Evolutionary conservation across 2,329 filamentous ascomycete species (phyloP).

Genomic region (Colletotrichum echinochloae): DNA sequence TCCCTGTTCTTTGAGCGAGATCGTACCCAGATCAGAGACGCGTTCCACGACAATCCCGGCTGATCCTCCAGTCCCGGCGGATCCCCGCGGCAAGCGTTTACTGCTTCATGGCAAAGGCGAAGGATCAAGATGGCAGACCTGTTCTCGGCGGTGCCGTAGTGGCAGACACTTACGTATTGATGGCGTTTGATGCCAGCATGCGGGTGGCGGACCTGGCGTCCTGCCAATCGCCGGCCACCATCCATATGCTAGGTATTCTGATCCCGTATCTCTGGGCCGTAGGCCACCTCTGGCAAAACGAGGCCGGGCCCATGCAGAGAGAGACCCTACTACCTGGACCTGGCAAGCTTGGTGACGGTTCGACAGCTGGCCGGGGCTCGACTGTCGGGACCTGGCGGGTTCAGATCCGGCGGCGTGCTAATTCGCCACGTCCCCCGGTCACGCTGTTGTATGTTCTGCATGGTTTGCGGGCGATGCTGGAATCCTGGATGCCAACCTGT

Average conservation of each 20-base stretch:
- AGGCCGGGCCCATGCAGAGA: slow-evolving; percentile 5
- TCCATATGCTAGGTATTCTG: background rate
- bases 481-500: background rate
- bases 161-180: background rate
- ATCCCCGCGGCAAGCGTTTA: slow-evolving; percentile 24
- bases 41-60: background rate
- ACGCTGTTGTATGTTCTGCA: background rate
- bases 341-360: background rate
- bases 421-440: background rate
- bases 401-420: background rate
- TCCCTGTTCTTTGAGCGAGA: slow-evolving; percentile 1
- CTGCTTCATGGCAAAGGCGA: slow-evolving; percentile 6
- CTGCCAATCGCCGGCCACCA: background rate
- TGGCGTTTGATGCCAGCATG: slow-evolving; percentile 26
- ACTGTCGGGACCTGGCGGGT: background rate
- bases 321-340: background rate
- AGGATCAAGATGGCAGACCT: background rate
- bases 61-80: background rate
- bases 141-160: background rate
- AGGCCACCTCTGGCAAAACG: background rate
- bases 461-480: background rate
- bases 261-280: background rate
- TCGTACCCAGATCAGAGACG: background rate
- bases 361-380: background rate
- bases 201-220: background rate